Conservation (phyloP, 192 early-diverging fungal genomes). For the Backusella tuberculispora region DNA sequence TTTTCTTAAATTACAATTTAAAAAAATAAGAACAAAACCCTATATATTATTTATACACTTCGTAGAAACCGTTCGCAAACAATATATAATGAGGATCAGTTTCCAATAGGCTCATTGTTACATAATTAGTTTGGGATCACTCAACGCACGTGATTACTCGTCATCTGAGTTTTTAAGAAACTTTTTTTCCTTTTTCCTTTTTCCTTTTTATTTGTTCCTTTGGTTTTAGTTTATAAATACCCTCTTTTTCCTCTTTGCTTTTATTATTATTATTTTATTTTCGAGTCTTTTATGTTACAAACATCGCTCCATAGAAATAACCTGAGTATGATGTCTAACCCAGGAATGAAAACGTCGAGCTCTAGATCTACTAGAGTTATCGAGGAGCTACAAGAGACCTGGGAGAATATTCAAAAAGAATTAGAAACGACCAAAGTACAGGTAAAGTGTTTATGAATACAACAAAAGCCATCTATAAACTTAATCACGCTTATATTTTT, state of each 20-base stretch:
- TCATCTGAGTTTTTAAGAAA: neutral
- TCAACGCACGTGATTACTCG: too few species aligned
- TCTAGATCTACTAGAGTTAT: conserved; percentile 28
- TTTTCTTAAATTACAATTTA: too few species aligned
- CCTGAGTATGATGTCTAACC: neutral
- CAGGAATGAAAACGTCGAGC: neutral
- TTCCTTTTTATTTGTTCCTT: conserved; percentile 2
- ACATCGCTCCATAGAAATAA: conserved; percentile 17
- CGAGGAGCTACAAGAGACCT: conserved; percentile 20
- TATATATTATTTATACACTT: too few species aligned
- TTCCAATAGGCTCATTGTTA: too few species aligned
- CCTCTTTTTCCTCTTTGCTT: neutral
- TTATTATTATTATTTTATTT: neutral
- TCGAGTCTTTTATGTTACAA: neutral
- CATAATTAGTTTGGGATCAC: too few species aligned
- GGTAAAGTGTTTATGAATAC: conserved; percentile 1
- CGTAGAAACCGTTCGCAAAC: too few species aligned
- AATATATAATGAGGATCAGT: too few species aligned
- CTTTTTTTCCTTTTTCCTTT: neutral
- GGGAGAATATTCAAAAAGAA: conserved; percentile 25
- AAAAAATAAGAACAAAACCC: too few species aligned
- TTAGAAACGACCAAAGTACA: conserved; percentile 6
- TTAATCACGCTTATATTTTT: neutral
- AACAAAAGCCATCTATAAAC: neutral
- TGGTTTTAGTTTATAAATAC: neutral